These are phyloP conservation scores for Colletotrichum musae DNA, from an alignment of 2,329 filamentous ascomycete genomes.

Conservation along the genomic window DNA sequence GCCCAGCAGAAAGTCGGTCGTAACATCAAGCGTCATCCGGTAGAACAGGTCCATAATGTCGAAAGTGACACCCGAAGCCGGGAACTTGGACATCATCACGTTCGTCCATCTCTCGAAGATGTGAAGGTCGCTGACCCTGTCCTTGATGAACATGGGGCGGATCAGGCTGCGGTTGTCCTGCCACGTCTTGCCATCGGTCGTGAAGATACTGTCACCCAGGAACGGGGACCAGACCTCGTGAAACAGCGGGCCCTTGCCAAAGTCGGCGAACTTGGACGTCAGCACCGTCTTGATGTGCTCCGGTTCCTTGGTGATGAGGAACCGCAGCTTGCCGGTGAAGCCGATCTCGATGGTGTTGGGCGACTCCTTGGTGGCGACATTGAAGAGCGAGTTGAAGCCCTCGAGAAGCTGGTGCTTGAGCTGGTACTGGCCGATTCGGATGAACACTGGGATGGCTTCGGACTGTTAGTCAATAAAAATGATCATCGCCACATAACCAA, in stretches of 20 bases:
- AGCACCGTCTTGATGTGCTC: constrained; percentile 62
- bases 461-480: neutral
- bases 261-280: constrained; percentile 70
- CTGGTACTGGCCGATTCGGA: constrained; percentile 35
- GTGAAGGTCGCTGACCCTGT: constrained; percentile 63
- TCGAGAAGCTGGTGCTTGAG: constrained; percentile 49
- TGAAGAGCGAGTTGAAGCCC: constrained; percentile 49
- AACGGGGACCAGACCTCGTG: constrained; percentile 61
- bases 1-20: constrained; percentile 78
- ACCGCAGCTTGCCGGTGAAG: constrained; percentile 49
- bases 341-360: constrained; percentile 56
- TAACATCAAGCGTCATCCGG: constrained; percentile 75
- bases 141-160: constrained; percentile 66
- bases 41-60: constrained; percentile 76
- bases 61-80: constrained; percentile 65
- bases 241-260: constrained; percentile 61
- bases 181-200: constrained; percentile 67
- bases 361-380: constrained; percentile 47
- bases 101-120: constrained; percentile 74
- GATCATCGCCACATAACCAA: neutral
- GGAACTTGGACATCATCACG: constrained; percentile 71
- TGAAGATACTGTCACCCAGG: constrained; percentile 71
- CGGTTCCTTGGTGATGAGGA: constrained; percentile 66
- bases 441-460: constrained; percentile 38
- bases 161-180: constrained; percentile 67